phyloP scores from a whole-genome alignment of 176 grass and related monocot species.

The Eremochloa ophiuroides region DNA sequence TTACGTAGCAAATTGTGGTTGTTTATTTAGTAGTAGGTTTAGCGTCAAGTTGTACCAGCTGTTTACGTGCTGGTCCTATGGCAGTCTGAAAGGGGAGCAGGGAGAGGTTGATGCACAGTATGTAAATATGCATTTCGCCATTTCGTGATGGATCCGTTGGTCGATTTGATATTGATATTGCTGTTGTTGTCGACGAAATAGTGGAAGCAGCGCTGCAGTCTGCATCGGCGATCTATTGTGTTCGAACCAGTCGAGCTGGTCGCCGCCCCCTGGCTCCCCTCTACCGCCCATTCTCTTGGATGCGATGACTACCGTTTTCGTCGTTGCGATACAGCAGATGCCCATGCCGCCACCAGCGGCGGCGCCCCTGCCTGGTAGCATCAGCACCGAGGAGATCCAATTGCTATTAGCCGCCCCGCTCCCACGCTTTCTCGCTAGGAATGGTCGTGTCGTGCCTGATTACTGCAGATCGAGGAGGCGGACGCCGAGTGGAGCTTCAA shows the following conservation, averaged over 20 bases:
- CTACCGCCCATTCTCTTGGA: too few species aligned
- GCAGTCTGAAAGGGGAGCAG: neutral
- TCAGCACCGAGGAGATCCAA: too few species aligned
- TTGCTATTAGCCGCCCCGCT: too few species aligned
- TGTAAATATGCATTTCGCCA: neutral
- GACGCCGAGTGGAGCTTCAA: conserved; percentile 44
- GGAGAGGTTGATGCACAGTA: neutral
- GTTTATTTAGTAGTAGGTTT: neutral
- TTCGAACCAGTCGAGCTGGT: too few species aligned
- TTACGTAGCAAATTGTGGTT: neutral
- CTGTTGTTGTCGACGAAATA: neutral
- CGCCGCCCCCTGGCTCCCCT: too few species aligned
- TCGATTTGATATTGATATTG: neutral
- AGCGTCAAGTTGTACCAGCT: neutral
- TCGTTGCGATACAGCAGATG: too few species aligned
- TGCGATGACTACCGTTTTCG: too few species aligned
- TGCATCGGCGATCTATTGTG: neutral
- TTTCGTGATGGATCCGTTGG: neutral
- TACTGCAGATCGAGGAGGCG: conserved; percentile 35
- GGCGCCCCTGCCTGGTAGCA: too few species aligned
- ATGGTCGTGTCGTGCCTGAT: too few species aligned
- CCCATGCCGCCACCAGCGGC: too few species aligned
- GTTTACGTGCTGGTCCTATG: neutral
- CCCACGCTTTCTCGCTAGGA: too few species aligned
- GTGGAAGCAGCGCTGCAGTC: neutral